Evolutionary conservation across 805 yeast species (phyloP), one percentile per base, ranked within the genome.

Genomic region (Sungouiella thailandica): DNA sequence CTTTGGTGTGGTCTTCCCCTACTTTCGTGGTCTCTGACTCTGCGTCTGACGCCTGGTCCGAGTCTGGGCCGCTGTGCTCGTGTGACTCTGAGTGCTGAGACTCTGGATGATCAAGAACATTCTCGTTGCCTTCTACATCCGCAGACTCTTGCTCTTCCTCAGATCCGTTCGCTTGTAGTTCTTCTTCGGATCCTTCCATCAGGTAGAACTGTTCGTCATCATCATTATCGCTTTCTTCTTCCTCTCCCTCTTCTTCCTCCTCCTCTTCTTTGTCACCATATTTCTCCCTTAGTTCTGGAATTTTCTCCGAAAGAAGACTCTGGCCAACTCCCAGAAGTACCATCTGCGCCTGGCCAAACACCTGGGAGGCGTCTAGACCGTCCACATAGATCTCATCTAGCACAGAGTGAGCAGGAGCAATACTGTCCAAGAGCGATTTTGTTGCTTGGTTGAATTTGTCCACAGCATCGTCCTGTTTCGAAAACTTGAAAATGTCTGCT

Each of bases 311-410:
- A 52, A 84, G 53, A 23, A 87, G 58, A 27, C 70, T 68, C 30
- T 81, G 87, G 17, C 81, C 78, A 9, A 83, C 82, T 6, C 81
- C 82, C 38, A 88, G 96, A 24, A 87, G 64, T 13, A 90, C 80
- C 62, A 90, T 72, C 57, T 84, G 86, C 2, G 85, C 80, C 59
- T 90, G 97, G 36, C 90, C 95, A 87, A 90, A 90, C 0, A 93
- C 88, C 54, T 90, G 97, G 25, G 82, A 74, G 16, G 96, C 80
- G 55, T 85, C 96, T 35, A 90, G 65, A 1, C 96, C 97, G 31
- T 88, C 94, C 10, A 83, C 71, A 46, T 81, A 77, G 14, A 90
- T 70, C 53, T 85, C 88, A 57, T 88, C 96, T 14, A 90, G 65
- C 5, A 83, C 82, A 1, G 93, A 74, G 41, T 59, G 58, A 35